Base-by-base conservation (phyloP, 2,329 filamentous ascomycete species). In the Beauveria sp. region DNA sequence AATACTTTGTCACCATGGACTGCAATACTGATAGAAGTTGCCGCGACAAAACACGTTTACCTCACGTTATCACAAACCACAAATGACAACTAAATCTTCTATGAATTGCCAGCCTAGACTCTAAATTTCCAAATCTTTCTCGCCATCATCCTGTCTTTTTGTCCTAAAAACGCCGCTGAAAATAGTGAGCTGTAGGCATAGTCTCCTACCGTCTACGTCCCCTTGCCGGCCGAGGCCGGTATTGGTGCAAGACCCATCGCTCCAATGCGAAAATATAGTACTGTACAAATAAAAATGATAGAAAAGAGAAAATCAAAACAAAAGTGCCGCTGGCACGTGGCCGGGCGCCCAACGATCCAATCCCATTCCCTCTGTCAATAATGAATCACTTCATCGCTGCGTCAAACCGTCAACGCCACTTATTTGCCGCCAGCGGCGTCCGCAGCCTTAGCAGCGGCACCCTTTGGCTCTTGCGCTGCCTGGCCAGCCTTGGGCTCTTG, bases 271-370 rank as follows among this genome's bases (percentile, higher is more conserved):
- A 31, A 46, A 60, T 58, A 59, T 60, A 52, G 34, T 62, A 60
- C 42, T 60, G 46, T 62, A 59, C 46, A 62, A 62, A 58, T 26
- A 24, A 43, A 59, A 59, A 45, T n/a, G 31, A 24, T 20, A 50
- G 28, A 59, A 38, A 52, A 38, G 60, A 42, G 26, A 52, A n/a
- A 28, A 59, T 3, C 48, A 31, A 24, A 46, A 40, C 7, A 18
- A 31, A 48, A 74, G 70, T 66, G 50, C 28, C 50, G 28, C 50
- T 42, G 22, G 28, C 40, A 54, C 42, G 43, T 55, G 40, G 59
- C 31, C 18, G 40, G 28, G 5, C 31, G 20, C 14, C 42, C 40
- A 20, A 49, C 54, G 14, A 48, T 55, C 50, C 42, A 42, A 54
- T 24, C 18, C 51, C n/a, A 18, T 26, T 31, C 38, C 43, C 5